Conservation (phyloP, 116 monocot genomes). For the Iris pallida region DNA sequence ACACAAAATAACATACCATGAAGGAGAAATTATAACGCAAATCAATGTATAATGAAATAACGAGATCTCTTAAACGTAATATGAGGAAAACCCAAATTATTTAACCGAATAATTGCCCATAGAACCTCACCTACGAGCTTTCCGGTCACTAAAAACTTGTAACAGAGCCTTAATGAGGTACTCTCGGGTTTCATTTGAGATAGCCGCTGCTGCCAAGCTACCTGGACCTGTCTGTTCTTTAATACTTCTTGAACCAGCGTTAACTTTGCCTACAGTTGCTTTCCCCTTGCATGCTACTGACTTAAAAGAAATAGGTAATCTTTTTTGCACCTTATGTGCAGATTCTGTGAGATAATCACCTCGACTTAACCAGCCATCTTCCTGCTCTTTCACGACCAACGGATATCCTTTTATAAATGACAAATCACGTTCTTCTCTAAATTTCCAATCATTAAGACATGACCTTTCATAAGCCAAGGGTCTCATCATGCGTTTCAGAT, state of each 20-base stretch:
- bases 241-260: not conserved
- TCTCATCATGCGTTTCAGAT: slow-evolving; percentile 19
- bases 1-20: too few relatives aligned
- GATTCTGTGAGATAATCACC: slow-evolving; percentile 3
- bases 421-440: slow-evolving; percentile 12
- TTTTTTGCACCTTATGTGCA: not conserved
- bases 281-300: not conserved
- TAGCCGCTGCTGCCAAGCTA: not conserved
- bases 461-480: slow-evolving; percentile 34
- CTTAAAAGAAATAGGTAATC: not conserved
- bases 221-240: not conserved
- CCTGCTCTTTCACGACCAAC: slow-evolving; percentile 9
- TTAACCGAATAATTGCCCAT: not conserved
- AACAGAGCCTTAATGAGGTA: slow-evolving; percentile 14
- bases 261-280: not conserved
- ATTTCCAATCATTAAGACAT: slow-evolving; percentile 13
- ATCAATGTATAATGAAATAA: too few relatives aligned
- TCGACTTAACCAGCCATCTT: slow-evolving; percentile 13
- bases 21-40: too few relatives aligned
- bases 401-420: slow-evolving; percentile 16
- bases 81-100: too few relatives aligned
- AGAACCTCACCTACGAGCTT: slow-evolving; percentile 12
- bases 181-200: slow-evolving; percentile 11
- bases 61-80: too few relatives aligned
- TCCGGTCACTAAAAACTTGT: slow-evolving; percentile 13